Conservation (phyloP, 2,329 filamentous ascomycete genomes). For the Graphilbum sp. region DNA sequence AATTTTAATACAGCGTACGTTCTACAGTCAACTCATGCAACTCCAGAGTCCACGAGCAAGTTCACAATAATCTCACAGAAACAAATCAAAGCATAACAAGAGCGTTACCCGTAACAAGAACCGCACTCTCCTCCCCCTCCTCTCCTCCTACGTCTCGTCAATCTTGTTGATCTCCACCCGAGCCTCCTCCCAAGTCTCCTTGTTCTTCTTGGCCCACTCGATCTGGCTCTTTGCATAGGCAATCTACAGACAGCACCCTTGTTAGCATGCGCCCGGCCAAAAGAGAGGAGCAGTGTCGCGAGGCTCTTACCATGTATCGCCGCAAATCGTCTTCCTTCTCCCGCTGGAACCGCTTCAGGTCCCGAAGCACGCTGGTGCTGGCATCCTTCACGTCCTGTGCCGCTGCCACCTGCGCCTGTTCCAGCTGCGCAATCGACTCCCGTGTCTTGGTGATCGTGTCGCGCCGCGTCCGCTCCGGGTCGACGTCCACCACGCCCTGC, state of each 20-base stretch:
- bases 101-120: no score
- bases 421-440: conserved; percentile 70
- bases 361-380: conserved; percentile 71
- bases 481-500: conserved; percentile 88
- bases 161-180: conserved; percentile 80
- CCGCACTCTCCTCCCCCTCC: no score
- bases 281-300: no score
- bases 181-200: conserved; percentile 86
- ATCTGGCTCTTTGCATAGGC: conserved; percentile 86
- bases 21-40: no score
- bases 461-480: conserved; percentile 79
- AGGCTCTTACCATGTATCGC: conserved; percentile 90
- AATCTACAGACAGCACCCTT: conserved; percentile 35
- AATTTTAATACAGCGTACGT: neutral
- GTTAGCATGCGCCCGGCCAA: neutral
- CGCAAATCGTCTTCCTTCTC: conserved; percentile 93
- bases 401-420: conserved; percentile 77
- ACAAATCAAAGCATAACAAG: neutral
- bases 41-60: no score
- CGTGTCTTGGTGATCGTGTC: conserved; percentile 93
- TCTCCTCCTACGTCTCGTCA: conserved; percentile 32
- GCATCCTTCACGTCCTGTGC: conserved; percentile 90
- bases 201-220: conserved; percentile 83
- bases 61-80: no score
- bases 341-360: conserved; percentile 79